Base-by-base conservation (phyloP, 139 green algal genomes). In the Zygnema circumcarinatum region DNA sequence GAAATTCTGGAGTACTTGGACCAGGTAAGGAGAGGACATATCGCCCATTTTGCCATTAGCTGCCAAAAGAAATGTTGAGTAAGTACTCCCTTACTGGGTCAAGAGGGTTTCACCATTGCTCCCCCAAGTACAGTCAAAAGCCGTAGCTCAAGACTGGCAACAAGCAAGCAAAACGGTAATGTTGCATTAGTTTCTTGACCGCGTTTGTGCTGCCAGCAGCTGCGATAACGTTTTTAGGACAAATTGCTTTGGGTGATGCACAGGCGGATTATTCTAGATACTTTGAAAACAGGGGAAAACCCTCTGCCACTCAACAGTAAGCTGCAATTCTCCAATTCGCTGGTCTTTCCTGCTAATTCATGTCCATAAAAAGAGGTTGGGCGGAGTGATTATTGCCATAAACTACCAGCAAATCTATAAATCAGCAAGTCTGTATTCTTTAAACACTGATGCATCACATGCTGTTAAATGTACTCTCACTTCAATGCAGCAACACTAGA, bases 1-100 rank as follows among this genome's bases (percentile, higher is more conserved):
- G 75, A 83, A 53, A 83, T 83, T 83, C 32, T 83, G 38, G 75
- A 83, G 75, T 83, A 83, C 11, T 52, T 83, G n/a, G 75, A 83
- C 11, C 75, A 83, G 75, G 75, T 83, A 7, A 68, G 29, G 2
- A 38, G 21, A 35, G 3, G 29, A 20, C 2, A 16, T n/a, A 53
- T 68, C 53, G 33, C 7, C 32, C 7, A 11, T 83, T 25, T 39
- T 74, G 2, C 33, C 11, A 53, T 52, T 83, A 31, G 32, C 75
- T 83, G 72, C 21, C 72, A 79, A 21, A 36, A 32, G 21, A 32
- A 32, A 29, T 72, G 54, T 29, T 72, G 25, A 25, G 29, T 25
- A 72, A 72, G 54, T 72, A 29, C 29, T 72, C 25, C 54, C 25
- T 72, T 72, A 33, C 54, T 33, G 54, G 29, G 54, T 29, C 54